Conservation (phyloP, 2,329 filamentous ascomycete genomes). For the Blumeriella jaapii region DNA sequence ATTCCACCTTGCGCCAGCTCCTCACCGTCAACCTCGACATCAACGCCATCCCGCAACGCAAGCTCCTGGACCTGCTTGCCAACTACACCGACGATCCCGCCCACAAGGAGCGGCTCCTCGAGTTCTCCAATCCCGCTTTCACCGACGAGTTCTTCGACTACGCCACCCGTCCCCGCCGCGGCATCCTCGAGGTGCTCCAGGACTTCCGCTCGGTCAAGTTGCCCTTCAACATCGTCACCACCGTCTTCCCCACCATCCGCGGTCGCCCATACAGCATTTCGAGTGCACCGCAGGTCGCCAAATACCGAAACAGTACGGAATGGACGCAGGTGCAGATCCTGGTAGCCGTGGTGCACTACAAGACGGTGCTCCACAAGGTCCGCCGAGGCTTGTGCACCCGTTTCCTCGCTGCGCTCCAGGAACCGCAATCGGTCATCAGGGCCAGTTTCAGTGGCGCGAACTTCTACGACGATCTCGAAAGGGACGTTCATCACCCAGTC, state of each 20-base stretch:
- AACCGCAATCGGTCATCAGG: conserved; percentile 40
- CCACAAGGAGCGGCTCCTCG: conserved; percentile 70
- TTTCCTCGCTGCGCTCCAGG: conserved; percentile 58
- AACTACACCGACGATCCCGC: conserved; percentile 61
- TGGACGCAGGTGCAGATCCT: conserved; percentile 55
- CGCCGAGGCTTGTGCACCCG: conserved; percentile 83
- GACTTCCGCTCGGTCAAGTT: conserved; percentile 81
- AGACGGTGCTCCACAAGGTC: conserved; percentile 73
- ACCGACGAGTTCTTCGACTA: conserved; percentile 95
- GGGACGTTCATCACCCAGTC: conserved; percentile 37
- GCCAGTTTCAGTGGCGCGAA: conserved; percentile 43
- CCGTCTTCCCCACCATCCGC: conserved; percentile 71
- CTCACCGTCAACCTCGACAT: conserved; percentile 80
- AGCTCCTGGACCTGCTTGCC: conserved; percentile 70
- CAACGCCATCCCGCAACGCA: conserved; percentile 75
- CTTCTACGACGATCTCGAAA: conserved; percentile 30
- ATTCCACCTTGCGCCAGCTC: conserved; percentile 54
- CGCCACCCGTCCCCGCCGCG: conserved; percentile 77
- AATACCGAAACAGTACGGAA: neutral
- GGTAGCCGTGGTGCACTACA: conserved; percentile 83
- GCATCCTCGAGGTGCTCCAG: conserved; percentile 82
- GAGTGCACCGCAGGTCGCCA: conserved; percentile 38
- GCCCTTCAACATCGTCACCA: conserved; percentile 59
- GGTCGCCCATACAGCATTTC: conserved; percentile 91
- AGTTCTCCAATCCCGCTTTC: conserved; percentile 69